Conservation (phyloP, 208 protist species). For the Trypanosoma boissoni region DNA sequence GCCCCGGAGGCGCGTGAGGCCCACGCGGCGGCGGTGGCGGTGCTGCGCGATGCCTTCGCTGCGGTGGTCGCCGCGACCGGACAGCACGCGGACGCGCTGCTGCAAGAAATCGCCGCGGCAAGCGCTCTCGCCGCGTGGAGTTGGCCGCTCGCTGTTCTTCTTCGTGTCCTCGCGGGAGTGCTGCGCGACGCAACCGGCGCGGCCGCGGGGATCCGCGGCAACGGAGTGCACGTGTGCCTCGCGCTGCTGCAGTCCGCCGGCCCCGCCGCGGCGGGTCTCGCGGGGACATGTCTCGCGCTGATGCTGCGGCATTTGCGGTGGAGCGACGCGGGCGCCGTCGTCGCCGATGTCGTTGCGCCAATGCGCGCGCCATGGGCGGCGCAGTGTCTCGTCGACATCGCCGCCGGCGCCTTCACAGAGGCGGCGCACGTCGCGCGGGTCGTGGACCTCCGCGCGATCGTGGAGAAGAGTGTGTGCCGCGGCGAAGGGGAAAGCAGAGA, state of each 20-base stretch:
- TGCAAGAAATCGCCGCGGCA: constrained; percentile 27
- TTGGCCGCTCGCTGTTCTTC: constrained; percentile 28
- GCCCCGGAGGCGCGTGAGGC: too few relatives aligned
- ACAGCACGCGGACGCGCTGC: constrained; percentile 34
- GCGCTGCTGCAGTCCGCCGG: constrained; percentile 41
- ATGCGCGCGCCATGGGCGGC: constrained; percentile 23
- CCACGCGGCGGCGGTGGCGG: too few relatives aligned
- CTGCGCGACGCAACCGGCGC: constrained; percentile 40
- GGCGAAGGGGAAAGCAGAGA: too few relatives aligned
- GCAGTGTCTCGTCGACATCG: constrained; percentile 59
- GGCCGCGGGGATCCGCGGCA: constrained; percentile 36
- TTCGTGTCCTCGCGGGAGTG: constrained; percentile 43
- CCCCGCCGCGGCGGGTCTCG: constrained; percentile 38
- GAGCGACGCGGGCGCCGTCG: constrained; percentile 61
- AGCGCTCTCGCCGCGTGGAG: constrained; percentile 35
- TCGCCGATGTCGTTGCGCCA: constrained; percentile 38
- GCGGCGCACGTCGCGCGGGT: constrained; percentile 23
- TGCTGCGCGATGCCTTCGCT: too few relatives aligned
- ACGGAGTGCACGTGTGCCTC: constrained; percentile 61
- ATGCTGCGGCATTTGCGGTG: constrained; percentile 49
- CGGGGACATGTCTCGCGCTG: constrained; percentile 49
- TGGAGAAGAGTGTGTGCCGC: too few relatives aligned
- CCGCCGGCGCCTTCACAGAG: constrained; percentile 39
- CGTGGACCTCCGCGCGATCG: constrained; percentile 18
- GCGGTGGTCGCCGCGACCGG: too few relatives aligned